Evolutionary conservation across 1,284 basidiomycete species (phyloP), one percentile per base, ranked within the genome.

Genomic region (Trametes hirsuta): DNA sequence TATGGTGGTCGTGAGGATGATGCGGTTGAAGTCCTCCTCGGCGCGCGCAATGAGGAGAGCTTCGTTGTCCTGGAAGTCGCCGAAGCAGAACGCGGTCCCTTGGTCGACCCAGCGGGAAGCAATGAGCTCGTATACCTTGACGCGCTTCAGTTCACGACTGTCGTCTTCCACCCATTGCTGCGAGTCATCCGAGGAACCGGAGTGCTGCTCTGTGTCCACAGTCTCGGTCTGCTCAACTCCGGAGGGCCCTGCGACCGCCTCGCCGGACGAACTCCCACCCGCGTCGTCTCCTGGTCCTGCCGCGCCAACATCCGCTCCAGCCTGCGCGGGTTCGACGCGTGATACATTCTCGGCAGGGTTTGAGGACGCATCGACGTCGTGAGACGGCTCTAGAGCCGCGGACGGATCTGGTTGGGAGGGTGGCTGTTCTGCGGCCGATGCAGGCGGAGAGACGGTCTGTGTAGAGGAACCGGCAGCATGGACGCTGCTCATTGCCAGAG

Each of bases 31-130:
- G 66, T 87, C 84, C 49, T 85, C 77, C 75, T 96, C 94, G 9
- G 90, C 85, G 65, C 92, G 91, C 15, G 94, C 94, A 57, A 95
- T 86, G 50, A 96, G 84, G 58, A 92, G 80, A 0, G 95, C 94
- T 68, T 94, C 87, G 68, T 88, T 87, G 66, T 90, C 86, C 69
- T 93, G 87, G 68, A 94, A 90, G 68, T 94, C 88, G 40, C 94
- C 94, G 68, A 90, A 91, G 74, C 95, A 97, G 72, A 94, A 92
- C 0, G 95, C 96, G 21, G 95, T 97, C 47, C 95, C 95, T 70
- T 94, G 87, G 80, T 98, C 96, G 59, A 90, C 84, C 95, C 95
- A 98, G 54, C 87, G 86, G 60, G 90, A 84, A 58, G 90, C 92
- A 57, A 94, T 84, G 61, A 98, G 87, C 76, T 95, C 90, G 76